Conservation (phyloP, 2,329 filamentous ascomycete genomes). For the Fusarium nodosum region DNA sequence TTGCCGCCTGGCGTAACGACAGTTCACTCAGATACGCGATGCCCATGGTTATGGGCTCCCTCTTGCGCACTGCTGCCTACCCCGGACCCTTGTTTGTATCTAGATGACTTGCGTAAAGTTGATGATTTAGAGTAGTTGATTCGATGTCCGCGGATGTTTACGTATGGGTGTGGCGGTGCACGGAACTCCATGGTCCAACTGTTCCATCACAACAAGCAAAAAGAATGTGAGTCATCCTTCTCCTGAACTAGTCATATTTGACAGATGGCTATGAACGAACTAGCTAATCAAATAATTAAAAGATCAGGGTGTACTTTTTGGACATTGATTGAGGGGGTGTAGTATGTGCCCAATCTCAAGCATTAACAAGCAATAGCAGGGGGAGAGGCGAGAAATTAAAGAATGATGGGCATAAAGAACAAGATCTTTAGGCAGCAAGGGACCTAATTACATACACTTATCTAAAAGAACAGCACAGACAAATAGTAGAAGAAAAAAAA, state of each 20-base stretch:
- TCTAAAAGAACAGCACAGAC: slow-evolving; percentile 5
- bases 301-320: neutral
- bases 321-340: slow-evolving; percentile 3
- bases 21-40: slow-evolving; percentile 18
- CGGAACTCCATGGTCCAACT: slow-evolving; percentile 6
- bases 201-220: slow-evolving; percentile 11
- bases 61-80: slow-evolving; percentile 39
- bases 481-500: neutral
- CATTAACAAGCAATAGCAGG: slow-evolving; percentile 16
- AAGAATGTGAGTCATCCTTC: slow-evolving; percentile 31
- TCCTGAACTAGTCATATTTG: slow-evolving; percentile 6
- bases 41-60: slow-evolving; percentile 6
- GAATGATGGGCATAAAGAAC: slow-evolving; percentile 19
- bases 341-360: slow-evolving; percentile 30
- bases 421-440: slow-evolving; percentile 16
- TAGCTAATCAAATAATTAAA: slow-evolving; percentile 2
- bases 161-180: slow-evolving; percentile 41
- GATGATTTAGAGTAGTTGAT: slow-evolving; percentile 4
- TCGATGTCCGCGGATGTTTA: slow-evolving; percentile 14
- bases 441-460: slow-evolving; percentile 1
- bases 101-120: neutral
- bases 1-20: slow-evolving; percentile 15
- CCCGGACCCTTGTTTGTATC: neutral
- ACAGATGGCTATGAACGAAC: neutral
- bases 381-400: neutral